Conservation (phyloP, 805 yeast species). For the Lachancea kluyveri region DNA sequence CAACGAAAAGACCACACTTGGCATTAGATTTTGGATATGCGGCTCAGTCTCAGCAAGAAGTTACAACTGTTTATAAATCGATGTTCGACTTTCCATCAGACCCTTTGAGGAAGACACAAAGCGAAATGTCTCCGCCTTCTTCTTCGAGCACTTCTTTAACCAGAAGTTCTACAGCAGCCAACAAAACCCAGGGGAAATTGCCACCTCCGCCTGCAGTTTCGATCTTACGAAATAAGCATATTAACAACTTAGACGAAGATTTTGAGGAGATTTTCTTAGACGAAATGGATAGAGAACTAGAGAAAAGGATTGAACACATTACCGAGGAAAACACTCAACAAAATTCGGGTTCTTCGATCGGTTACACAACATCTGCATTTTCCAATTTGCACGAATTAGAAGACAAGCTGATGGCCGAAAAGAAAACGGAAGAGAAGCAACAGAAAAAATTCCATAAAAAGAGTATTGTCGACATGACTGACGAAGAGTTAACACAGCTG, state of each 20-base stretch:
- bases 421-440: conserved; percentile 1
- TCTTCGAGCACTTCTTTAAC: conserved; percentile 4
- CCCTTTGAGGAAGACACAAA: conserved; percentile 1
- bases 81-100: not conserved
- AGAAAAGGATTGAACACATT: conserved; percentile 14
- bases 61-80: not conserved
- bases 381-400: conserved; percentile 31
- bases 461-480: conserved; percentile 30
- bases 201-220: conserved; percentile 26
- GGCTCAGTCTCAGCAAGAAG: not conserved
- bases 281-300: conserved; percentile 15
- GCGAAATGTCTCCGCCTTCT: conserved; percentile 3
- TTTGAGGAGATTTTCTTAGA: conserved; percentile 22
- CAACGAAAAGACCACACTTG: not conserved
- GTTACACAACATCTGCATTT: conserved; percentile 28
- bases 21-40: not conserved
- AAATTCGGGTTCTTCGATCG: conserved; percentile 27
- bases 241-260: conserved; percentile 9
- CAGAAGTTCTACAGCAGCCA: conserved; percentile 1
- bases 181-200: too few species aligned
- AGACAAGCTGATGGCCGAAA: conserved; percentile 18
- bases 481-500: conserved; percentile 25
- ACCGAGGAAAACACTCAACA: conserved; percentile 26
- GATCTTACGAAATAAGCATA: conserved; percentile 11
- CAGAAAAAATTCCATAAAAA: conserved; percentile 13